Evolutionary conservation across 345 rosid species (phyloP).

Genomic region (Cochlearia excelsa): DNA sequence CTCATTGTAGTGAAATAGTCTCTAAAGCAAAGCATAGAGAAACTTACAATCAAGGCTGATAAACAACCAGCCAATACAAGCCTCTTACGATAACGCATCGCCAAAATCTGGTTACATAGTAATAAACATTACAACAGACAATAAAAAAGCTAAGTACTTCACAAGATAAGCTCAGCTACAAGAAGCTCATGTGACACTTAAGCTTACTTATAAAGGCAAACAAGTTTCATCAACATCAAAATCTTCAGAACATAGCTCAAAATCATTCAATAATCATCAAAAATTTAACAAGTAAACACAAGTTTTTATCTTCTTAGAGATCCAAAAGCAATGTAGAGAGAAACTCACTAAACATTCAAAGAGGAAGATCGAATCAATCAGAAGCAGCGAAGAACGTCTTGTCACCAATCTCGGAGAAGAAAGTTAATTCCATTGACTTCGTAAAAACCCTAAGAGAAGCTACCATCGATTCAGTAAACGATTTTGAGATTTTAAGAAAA

Average conservation of each 20-base stretch:
- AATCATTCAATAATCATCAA: too few relatives aligned
- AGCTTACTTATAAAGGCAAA: too few relatives aligned
- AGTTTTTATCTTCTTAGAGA: too few relatives aligned
- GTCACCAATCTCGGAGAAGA: conserved; percentile 96
- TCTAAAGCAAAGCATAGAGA: background rate
- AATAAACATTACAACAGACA: background rate
- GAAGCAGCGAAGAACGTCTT: conserved; percentile 99
- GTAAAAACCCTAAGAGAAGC: conserved; percentile 63
- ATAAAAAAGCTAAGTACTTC: background rate
- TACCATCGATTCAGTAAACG: conserved; percentile 12
- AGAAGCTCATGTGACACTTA: too few relatives aligned
- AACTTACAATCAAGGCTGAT: conserved; percentile 67
- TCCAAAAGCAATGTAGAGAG: background rate
- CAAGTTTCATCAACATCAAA: too few relatives aligned
- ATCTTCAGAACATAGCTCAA: too few relatives aligned
- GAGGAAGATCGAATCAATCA: conserved; percentile 37
- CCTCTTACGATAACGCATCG: conserved; percentile 96
- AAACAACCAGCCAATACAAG: conserved; percentile 92
- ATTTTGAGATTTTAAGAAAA: background rate
- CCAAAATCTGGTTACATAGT: conserved; percentile 59
- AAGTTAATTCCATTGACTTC: conserved; percentile 95
- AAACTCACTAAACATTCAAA: background rate
- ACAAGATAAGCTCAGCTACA: background rate
- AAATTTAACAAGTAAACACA: too few relatives aligned
- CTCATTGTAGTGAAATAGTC: background rate